Evolutionary conservation across 2,329 filamentous ascomycete species (phyloP).

Genomic region (Aspergillus hiratsukae): DNA sequence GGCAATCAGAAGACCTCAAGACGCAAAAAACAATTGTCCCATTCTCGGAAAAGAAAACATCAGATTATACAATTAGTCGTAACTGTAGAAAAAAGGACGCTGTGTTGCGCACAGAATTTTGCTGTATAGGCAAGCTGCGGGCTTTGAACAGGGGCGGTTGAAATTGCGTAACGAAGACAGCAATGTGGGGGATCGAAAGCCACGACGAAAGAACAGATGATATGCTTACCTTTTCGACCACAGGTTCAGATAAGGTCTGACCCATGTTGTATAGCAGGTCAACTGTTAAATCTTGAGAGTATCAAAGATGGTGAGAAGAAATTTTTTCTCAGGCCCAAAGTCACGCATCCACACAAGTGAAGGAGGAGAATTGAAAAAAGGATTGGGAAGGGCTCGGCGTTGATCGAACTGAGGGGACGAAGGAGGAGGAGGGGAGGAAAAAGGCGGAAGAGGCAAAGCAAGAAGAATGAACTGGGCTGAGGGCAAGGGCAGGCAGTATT

Average conservation of each 20-base stretch:
- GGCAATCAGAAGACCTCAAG: background rate
- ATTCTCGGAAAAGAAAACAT: background rate
- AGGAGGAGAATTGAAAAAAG: conserved; percentile 4
- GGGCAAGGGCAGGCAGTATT: conserved; percentile 1
- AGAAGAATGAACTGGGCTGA: conserved; percentile 10
- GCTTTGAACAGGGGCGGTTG: conserved; percentile 4
- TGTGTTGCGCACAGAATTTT: background rate
- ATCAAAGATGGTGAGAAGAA: background rate
- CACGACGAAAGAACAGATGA: conserved; percentile 18
- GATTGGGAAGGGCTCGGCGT: conserved; percentile 11
- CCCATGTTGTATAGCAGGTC: conserved; percentile 63
- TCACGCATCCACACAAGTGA: conserved; percentile 10
- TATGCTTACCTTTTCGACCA: conserved; percentile 88
- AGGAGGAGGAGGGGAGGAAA: conserved; percentile 18
- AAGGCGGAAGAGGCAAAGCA: conserved; percentile 23
- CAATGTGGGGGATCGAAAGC: conserved; percentile 22
- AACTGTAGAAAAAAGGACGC: background rate
- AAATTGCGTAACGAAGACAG: conserved; percentile 18
- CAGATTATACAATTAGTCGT: background rate
- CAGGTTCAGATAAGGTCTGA: conserved; percentile 98
- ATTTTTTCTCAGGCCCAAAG: conserved; percentile 4
- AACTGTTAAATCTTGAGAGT: conserved; percentile 15
- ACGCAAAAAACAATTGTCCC: background rate
- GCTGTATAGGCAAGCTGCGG: background rate
- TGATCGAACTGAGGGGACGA: conserved; percentile 13